These are phyloP conservation scores for Lactifluus hygrophoroides DNA, from an alignment of 768 basidiomycete species.

Conservation along the genomic window DNA sequence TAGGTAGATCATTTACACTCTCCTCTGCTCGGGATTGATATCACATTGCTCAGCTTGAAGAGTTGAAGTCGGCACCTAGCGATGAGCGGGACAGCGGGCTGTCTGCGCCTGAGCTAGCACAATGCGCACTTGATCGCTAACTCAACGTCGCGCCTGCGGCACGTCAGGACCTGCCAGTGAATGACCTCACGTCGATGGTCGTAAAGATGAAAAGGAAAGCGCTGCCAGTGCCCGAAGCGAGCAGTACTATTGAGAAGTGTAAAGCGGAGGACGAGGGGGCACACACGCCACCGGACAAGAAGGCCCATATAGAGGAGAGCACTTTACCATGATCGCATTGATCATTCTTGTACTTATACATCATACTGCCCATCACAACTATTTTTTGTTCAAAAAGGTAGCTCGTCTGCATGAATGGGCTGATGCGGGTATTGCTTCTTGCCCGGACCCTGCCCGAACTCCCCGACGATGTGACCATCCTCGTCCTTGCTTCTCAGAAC, in stretches of 20 bases:
- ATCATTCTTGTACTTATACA: constrained; percentile 16
- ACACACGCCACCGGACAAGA: constrained; percentile 48
- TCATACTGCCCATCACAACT: constrained; percentile 2
- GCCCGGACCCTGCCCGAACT: constrained; percentile 57
- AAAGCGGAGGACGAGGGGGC: constrained; percentile 55
- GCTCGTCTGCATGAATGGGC: constrained; percentile 33
- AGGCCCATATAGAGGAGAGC: constrained; percentile 44
- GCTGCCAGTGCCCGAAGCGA: too few relatives aligned
- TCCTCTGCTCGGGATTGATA: not conserved
- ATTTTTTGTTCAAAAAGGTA: constrained; percentile 43
- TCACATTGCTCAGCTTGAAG: constrained; percentile 58
- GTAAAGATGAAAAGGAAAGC: constrained; percentile 74
- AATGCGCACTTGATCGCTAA: constrained; percentile 62
- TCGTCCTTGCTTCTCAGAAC: constrained; percentile 68
- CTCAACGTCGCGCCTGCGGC: constrained; percentile 39
- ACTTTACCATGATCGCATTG: too few relatives aligned
- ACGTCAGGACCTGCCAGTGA: constrained; percentile 40
- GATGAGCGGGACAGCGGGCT: constrained; percentile 32
- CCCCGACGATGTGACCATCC: constrained; percentile 76
- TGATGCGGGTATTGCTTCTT: constrained; percentile 70
- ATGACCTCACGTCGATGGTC: constrained; percentile 79
- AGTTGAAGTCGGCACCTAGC: constrained; percentile 74
- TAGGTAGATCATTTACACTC: too few relatives aligned
- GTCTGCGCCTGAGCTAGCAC: constrained; percentile 63
- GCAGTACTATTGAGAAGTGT: too few relatives aligned